phyloP scores from a whole-genome alignment of 352 stramenopile species.

The Elongisporangium prolatum region DNA sequence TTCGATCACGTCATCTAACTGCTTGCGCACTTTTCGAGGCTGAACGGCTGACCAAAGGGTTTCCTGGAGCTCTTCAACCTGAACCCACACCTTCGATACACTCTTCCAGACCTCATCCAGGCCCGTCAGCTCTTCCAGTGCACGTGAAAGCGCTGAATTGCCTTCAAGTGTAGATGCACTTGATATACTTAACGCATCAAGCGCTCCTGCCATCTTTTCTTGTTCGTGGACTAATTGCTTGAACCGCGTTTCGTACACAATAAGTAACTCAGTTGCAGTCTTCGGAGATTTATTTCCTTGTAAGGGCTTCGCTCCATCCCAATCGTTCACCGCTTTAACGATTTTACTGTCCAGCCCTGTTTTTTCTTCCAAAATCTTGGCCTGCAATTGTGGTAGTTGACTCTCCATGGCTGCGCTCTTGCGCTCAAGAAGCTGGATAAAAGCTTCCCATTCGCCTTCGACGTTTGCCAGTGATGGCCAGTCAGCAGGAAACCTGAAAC shows the following conservation, averaged over 20 bases:
- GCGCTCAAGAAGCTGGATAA: conserved; percentile 86
- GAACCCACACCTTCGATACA: conserved; percentile 86
- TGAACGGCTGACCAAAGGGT: conserved; percentile 93
- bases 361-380: conserved; percentile 97
- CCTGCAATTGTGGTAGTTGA: conserved; percentile 95
- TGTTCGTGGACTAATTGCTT: conserved; percentile 88
- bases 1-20: conserved; percentile 96
- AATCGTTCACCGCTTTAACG: conserved; percentile 64
- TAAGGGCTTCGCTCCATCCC: conserved; percentile 77
- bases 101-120: conserved; percentile 98
- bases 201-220: conserved; percentile 92
- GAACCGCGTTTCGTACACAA: conserved; percentile 82
- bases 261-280: conserved; percentile 69
- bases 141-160: conserved; percentile 52
- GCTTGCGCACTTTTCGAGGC: conserved; percentile 94
- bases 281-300: conserved; percentile 71
- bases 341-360: conserved; percentile 84
- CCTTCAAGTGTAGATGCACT: conserved; percentile 39
- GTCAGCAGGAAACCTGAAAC: conserved; percentile 92
- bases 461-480: conserved; percentile 97
- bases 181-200: conserved; percentile 94
- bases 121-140: conserved; percentile 91
- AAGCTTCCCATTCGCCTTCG: conserved; percentile 95
- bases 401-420: conserved; percentile 94
- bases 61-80: conserved; percentile 92